These are phyloP conservation scores for Stemphylium beticola DNA, from an alignment of 2,329 filamentous ascomycete genomes.

Conservation along the genomic window DNA sequence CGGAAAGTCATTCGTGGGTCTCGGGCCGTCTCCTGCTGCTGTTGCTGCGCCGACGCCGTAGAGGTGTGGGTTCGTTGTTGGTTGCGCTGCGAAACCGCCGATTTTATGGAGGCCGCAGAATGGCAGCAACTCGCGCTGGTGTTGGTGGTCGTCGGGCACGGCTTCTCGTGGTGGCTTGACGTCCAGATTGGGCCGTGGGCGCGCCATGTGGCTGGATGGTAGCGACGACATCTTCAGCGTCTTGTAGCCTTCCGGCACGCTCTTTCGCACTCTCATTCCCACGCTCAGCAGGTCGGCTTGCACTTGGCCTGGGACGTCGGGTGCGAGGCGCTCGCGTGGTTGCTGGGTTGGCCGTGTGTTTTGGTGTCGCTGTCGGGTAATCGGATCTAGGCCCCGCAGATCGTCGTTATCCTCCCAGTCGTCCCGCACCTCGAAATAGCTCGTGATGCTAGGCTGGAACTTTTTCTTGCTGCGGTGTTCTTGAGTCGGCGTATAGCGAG, in stretches of 20 bases:
- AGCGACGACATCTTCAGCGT: slow-evolving; percentile 59
- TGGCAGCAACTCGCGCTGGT: slow-evolving; percentile 70
- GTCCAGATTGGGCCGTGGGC: slow-evolving; percentile 26
- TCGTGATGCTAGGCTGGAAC: slow-evolving; percentile 55
- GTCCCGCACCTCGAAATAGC: slow-evolving; percentile 48
- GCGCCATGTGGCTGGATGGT: slow-evolving; percentile 36
- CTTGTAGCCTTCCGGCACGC: slow-evolving; percentile 92
- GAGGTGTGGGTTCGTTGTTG: slow-evolving; percentile 47
- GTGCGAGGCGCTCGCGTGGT: slow-evolving; percentile 39
- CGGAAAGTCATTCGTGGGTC: slow-evolving; percentile 36
- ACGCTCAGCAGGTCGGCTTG: slow-evolving; percentile 88
- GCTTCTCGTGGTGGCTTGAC: slow-evolving; percentile 33
- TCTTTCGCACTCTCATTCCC: slow-evolving; percentile 93
- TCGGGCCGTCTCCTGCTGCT: slow-evolving; percentile 25
- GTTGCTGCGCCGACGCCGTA: slow-evolving; percentile 33
- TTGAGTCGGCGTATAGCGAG: slow-evolving; percentile 22
- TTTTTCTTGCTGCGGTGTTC: slow-evolving; percentile 50
- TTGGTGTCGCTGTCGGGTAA: slow-evolving; percentile 30
- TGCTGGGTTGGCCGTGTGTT: slow-evolving; percentile 17
- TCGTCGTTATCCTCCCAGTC: slow-evolving; percentile 28
- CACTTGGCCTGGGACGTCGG: slow-evolving; percentile 66
- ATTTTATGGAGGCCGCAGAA: slow-evolving; percentile 82
- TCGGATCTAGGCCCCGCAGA: slow-evolving; percentile 37
- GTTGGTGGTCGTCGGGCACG: slow-evolving; percentile 31
- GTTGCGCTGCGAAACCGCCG: slow-evolving; percentile 70